Conservation (phyloP, 208 protist species). For the Endotrypanum monterogeii region DNA sequence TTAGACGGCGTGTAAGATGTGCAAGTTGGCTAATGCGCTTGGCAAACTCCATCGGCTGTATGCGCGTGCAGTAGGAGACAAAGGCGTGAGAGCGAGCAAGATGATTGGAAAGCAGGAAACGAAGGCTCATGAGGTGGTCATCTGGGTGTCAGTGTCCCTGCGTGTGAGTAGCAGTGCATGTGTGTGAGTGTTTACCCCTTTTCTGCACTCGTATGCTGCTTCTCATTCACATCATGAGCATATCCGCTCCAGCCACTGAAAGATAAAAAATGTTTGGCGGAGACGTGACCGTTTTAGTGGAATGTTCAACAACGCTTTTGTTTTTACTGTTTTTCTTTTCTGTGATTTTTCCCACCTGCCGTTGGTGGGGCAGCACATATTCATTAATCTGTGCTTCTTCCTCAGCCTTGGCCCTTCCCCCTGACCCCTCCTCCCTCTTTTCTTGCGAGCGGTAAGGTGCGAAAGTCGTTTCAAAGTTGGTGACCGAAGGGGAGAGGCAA, state of each 20-base stretch:
- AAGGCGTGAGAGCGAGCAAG: background rate
- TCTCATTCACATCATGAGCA: background rate
- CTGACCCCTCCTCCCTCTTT: too few species aligned
- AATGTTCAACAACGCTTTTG: too few species aligned
- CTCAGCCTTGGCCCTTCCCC: too few species aligned
- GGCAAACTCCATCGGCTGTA: conserved; percentile 21
- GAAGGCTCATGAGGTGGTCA: background rate
- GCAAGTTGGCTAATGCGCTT: conserved; percentile 25
- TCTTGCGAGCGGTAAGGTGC: background rate
- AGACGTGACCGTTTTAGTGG: too few species aligned
- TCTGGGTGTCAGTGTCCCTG: background rate
- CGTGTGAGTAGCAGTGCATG: background rate
- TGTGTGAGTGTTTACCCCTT: background rate
- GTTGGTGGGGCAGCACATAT: too few species aligned
- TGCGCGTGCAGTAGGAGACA: background rate
- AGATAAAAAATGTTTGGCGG: too few species aligned
- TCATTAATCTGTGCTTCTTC: too few species aligned
- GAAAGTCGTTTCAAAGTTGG: too few species aligned
- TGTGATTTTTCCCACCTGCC: too few species aligned
- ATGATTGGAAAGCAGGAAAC: background rate
- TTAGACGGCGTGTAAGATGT: conserved; percentile 19
- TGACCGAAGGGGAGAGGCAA: background rate
- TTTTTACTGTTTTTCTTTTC: too few species aligned
- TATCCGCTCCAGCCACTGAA: too few species aligned
- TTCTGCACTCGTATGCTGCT: background rate